Base-by-base conservation (phyloP, 306 rosid genomes). In the Sophora flavescens region DNA sequence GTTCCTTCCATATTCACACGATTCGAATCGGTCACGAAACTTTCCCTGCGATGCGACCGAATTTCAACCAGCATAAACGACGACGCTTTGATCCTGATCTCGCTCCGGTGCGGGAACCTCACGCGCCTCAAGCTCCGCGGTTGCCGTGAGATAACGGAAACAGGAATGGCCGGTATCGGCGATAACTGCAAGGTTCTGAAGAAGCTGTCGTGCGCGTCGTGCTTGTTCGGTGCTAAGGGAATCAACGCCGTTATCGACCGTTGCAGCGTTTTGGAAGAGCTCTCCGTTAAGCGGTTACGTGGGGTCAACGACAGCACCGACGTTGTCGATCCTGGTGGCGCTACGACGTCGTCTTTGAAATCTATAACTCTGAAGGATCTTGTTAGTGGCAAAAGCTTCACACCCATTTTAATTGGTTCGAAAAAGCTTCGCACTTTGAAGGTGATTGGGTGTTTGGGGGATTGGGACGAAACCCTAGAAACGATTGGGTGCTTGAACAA, bases 71-170 rank as follows among this genome's bases (percentile, higher is more conserved):
- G 93, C 85, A 35, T 93, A n/a, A 84, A 72, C 80, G 94, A 93
- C 70, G 94, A 93, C 26, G 77, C 88, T 28, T 61, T 90, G 84
- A 28, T 80, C 4, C 73, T 86, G 70, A 88, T 93, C 83, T 89
- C 97, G 51, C 60, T 86, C 17, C 88, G 88, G 0, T 93, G 94
- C 83, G 61, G 15, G 83, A 89, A 76, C 77, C 85, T 93, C 69
- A 66, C 90, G 28, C 90, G 92, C 63, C 87, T 93, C 62, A 93
- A 93, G 82, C 88, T 93, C 47, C 91, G 91, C 0, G 93, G 96
- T 14, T 89, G 96, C 84, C 83, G 91, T 3, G 84, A 85, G 8
- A 70, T 90, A 78, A 83, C 96, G 16, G 92, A 87, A 61, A 16
- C 30, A 1, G 94, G 96, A 28, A 83, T 93, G 87, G 84, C 84